These are phyloP conservation scores for Trichomonascaceae sp. DNA, from an alignment of 1,139 yeast species.

Conservation along the genomic window DNA sequence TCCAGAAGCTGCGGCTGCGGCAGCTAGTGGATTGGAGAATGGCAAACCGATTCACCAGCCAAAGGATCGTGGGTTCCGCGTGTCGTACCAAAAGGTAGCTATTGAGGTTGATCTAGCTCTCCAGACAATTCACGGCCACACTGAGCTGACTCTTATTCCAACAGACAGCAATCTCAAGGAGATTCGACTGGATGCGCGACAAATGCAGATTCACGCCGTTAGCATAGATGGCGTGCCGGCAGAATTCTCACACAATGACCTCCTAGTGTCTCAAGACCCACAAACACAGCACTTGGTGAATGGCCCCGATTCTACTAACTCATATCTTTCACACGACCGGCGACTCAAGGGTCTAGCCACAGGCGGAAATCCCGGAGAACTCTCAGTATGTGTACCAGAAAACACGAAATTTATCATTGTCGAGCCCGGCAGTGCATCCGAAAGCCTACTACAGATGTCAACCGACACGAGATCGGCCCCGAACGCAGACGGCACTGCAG, in stretches of 20 bases:
- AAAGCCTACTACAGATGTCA: conserved; percentile 20
- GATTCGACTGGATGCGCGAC: conserved; percentile 70
- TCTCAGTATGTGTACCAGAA: conserved; percentile 60
- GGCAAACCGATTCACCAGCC: no score
- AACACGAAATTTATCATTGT: conserved; percentile 36
- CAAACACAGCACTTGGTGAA: conserved; percentile 31
- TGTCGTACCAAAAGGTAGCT: conserved; percentile 58
- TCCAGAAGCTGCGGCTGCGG: no score
- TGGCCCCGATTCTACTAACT: conserved; percentile 3
- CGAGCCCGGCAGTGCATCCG: conserved; percentile 11
- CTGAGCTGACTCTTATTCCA: conserved; percentile 75
- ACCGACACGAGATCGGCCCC: conserved; percentile 4
- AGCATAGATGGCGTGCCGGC: conserved; percentile 48
- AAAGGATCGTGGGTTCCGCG: conserved; percentile 18
- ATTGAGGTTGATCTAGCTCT: conserved; percentile 53
- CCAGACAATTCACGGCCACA: conserved; percentile 48
- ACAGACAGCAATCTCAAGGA: conserved; percentile 43
- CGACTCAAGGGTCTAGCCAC: conserved; percentile 49
- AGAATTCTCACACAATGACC: conserved; percentile 38
- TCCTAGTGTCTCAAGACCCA: conserved; percentile 24
- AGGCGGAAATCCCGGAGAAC: conserved; percentile 47
- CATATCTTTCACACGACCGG: conserved; percentile 47
- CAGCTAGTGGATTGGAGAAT: no score
- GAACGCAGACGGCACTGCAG: no score
- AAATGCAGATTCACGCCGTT: conserved; percentile 51